phyloP scores from a whole-genome alignment of 164 flowering plant genomes.

The Nymphaea colorata region DNA sequence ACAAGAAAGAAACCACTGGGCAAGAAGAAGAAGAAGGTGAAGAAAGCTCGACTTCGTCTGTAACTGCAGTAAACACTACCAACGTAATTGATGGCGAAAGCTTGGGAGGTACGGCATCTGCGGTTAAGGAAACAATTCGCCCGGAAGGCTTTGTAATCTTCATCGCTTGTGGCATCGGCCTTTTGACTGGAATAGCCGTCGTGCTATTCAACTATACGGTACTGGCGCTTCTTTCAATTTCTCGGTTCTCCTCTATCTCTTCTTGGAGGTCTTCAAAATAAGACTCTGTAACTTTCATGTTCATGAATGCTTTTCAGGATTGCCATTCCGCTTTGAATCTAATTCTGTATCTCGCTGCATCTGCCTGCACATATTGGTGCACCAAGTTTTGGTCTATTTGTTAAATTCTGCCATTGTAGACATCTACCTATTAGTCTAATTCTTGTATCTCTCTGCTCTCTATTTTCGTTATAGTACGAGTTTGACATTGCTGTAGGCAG shows the following conservation, averaged over 20 bases:
- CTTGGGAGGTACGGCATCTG: slow-evolving; percentile 4
- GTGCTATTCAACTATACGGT: slow-evolving; percentile 73
- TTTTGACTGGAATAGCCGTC: slow-evolving; percentile 71
- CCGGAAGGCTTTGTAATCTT: slow-evolving; percentile 28
- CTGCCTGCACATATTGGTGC: background rate
- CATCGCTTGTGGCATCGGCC: slow-evolving; percentile 69
- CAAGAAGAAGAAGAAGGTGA: no score
- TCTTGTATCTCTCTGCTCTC: no score
- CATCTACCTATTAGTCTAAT: no score
- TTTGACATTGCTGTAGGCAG: no score
- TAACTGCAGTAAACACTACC: no score
- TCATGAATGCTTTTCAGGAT: background rate
- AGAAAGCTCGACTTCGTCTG: no score
- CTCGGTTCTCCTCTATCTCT: background rate
- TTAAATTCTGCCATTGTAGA: no score
- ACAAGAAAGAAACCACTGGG: no score
- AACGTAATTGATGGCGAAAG: background rate
- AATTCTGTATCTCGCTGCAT: background rate
- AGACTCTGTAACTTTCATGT: background rate
- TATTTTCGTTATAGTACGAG: no score
- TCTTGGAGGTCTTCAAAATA: background rate
- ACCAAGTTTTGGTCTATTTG: no score
- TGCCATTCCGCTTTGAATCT: background rate
- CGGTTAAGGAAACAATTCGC: slow-evolving; percentile 7
- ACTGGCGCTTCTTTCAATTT: background rate